Base-by-base conservation (phyloP, 768 basidiomycete species). In the Gymnopilus dilepis region DNA sequence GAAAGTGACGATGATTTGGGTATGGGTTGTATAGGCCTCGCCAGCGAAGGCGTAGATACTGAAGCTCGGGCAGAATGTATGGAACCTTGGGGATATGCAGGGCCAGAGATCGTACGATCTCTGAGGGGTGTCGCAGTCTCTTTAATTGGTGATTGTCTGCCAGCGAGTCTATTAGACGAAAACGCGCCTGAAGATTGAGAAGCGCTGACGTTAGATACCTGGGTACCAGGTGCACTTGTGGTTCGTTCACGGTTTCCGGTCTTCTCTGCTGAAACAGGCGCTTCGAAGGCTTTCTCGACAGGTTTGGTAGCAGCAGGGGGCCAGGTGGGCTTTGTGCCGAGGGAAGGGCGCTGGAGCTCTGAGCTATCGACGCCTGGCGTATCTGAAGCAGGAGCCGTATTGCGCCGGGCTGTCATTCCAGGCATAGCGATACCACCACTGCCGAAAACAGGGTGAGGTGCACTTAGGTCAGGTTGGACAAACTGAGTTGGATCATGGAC, bases 381-480 rank as follows among this genome's bases (percentile, higher is more conserved):
- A 15, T 40, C 33, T 40, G 50, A 40, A 22, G 61, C 13, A 51
- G 63, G 52, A 43, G 67, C 54, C 45, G 66, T 28, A 71, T 69
- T 37, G 67, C 71, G 64, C 1, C 63, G 66, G 17, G 56, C 40
- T 9, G 77, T 77, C 80, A 93, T 83, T 3, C 91, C 91, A 7
- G 89, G 89, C 85, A 93, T 86, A 11, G 90, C 91, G 51, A 92
- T 76, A 19, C 89, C 89, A 15, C 88, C 87, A 58, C 80, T 82
- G 17, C 91, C 91, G 70, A 93, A 93, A 47, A 92, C 72, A 2
- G 91, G 92, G 74, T 93, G 92, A 15, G 89, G 84, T 4, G 81
- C 72, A 54, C 79, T 78, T n/a, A 75, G 76, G 13, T 73, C 78
- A 12, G 84, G 85, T 68, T 89, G 88, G 57, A 87, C 86, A 65